Base-by-base conservation (phyloP, 257 asterid species). In the Anisodus tanguticus region DNA sequence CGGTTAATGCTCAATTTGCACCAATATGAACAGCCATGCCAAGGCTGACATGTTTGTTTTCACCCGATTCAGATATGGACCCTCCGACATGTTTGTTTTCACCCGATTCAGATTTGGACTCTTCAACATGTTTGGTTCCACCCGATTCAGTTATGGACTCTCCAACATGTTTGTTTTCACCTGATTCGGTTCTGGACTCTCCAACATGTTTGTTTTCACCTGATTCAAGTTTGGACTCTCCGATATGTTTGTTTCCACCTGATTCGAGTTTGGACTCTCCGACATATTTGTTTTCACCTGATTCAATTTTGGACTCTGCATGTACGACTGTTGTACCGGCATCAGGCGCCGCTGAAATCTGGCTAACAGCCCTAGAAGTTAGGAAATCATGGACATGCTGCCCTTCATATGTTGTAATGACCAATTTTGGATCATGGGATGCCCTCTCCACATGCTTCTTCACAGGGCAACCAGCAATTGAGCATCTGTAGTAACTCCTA, bases 401-500 rank as follows among this genome's bases (percentile, higher is more conserved):
- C 78, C 99, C 97, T 89, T 95, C 97, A 22, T 95, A 95, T 81
- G 98, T 93, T 37, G 99, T 93, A 72, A 93, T 88, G 80, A 95
- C 99, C 43, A 93, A 58, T 85, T 91, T 93, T 4, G 93, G 88
- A 88, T 95, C 95, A 62, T 93, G 95, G 35, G 98, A 91, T 82
- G 98, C 94, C 90, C 98, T 89, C 85, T 94, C 99, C 17, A 95
- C 97, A 5, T 95, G 99, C 86, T 95, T 94, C 93, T 94, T 95
- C 70, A 89, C 99, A 5, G 94, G 90, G 88, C 98, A 95, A 82
- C 98, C 97, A 49, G 94, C 88, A 85, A 68, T 86, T 58, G 98
- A 92, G 87, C 98, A 94, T 91, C 97, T 88, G 91, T 95, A 95
- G 83, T 95, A 95, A 89, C 99, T 94, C 95, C 99, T 95, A 45